phyloP scores from a whole-genome alignment of 257 asterid genomes.

The Mitragyna speciosa region DNA sequence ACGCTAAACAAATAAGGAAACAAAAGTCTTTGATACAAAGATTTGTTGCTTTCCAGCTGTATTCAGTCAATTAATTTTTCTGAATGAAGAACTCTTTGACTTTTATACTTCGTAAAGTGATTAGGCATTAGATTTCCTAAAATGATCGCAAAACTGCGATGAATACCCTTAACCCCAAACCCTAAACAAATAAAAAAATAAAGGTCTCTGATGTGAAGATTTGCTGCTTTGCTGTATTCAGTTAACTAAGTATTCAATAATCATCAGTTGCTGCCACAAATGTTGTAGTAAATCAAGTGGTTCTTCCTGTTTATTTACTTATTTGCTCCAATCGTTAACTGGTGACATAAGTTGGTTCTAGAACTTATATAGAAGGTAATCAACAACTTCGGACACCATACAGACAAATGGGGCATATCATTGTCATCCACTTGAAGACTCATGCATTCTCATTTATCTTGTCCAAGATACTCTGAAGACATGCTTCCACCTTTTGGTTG shows the following conservation, averaged over 20 bases:
- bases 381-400: not conserved
- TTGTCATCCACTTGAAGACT: not conserved
- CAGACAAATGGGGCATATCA: not conserved
- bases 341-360: not conserved
- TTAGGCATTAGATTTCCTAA: too few species aligned
- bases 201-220: not conserved
- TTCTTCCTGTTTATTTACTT: not conserved
- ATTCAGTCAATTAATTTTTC: too few species aligned
- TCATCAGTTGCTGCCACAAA: not conserved
- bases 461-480: not conserved
- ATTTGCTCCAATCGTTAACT: not conserved
- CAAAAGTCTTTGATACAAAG: too few species aligned
- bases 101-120: too few species aligned
- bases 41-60: too few species aligned
- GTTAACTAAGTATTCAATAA: not conserved
- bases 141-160: too few species aligned
- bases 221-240: not conserved
- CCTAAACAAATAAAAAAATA: not conserved
- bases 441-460: not conserved
- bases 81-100: too few species aligned
- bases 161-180: too few species aligned
- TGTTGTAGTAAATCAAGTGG: not conserved
- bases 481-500: not conserved
- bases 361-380: not conserved
- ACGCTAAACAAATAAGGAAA: too few species aligned